Evolutionary conservation across 768 basidiomycete species (phyloP), one percentile per base, ranked within the genome.

Genomic region (Mycena epipterygia): DNA sequence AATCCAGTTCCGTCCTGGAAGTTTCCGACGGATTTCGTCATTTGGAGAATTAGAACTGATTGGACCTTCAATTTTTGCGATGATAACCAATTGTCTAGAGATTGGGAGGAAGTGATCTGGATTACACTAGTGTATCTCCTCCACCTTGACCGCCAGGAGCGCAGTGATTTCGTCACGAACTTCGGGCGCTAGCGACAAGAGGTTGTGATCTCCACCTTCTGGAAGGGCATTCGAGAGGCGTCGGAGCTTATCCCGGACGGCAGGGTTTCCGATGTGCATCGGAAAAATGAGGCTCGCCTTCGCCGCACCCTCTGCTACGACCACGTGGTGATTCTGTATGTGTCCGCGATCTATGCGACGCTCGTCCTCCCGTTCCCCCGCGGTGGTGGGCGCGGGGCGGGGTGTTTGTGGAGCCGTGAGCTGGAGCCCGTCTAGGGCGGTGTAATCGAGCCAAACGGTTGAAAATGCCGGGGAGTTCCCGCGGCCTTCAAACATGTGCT

Each of bases 401-500:
- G 32, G 46, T 35, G 21, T 48, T 33, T 61, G 59, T 21, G 44
- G 59, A 14, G 59, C 59, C 32, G 59, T 61, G 44, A 61, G 59
- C 44, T 35, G 59, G 44, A 48, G 46, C 59, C 30, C 59, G 2
- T 23, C 44, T 46, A 19, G 57, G 23, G 32, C 44, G 16, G 59
- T 61, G 44, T 61, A 61, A 23, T 61, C 59, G 46, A 61, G n/a
- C 32, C 59, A 48, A 48, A 61, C 59, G 44, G 44, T 49, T 17
- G 59, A 61, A 35, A 61, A 61, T 23, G 59, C 13, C 46, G 32
- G 44, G 59, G 59, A 21, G 14, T 61, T 48, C n/a, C 19, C 44
- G n/a, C 59, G 59, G 59, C 59, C 59, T 48, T 61, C 59, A 25
- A 61, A 61, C 59, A 61, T 61, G 46, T 61, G 59, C 59, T 61